Percentiles rank a stretch among this genome's conserved stretches.
Conservation (phyloP, 352 stramenopile species). For the Phytophthora pluvialis region DNA sequence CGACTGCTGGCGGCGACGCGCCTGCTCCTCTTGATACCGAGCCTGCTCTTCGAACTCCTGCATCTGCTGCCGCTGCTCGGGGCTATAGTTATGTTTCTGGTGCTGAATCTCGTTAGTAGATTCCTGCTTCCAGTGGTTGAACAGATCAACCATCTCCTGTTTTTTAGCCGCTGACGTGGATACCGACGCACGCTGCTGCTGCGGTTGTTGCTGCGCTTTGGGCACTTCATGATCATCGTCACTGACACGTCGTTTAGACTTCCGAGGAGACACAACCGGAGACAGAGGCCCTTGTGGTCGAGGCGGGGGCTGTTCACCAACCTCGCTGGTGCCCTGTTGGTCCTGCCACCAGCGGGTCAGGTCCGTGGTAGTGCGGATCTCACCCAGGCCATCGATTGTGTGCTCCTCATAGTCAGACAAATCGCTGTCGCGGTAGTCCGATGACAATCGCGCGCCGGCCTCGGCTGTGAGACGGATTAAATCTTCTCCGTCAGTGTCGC, state of each 20-base stretch:
- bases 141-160: slow-evolving; percentile 44
- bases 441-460: slow-evolving; percentile 27
- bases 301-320: slow-evolving; percentile 7
- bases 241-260: slow-evolving; percentile 12
- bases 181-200: slow-evolving; percentile 18
- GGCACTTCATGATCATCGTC: slow-evolving; percentile 9
- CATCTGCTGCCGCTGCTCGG: slow-evolving; percentile 29
- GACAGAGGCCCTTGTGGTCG: slow-evolving; percentile 17
- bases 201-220: slow-evolving; percentile 16
- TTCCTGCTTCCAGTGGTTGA: slow-evolving; percentile 42
- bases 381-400: slow-evolving; percentile 42
- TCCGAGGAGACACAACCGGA: slow-evolving; percentile 25
- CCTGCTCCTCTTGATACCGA: slow-evolving; percentile 38
- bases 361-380: slow-evolving; percentile 54
- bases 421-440: slow-evolving; percentile 39
- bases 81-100: slow-evolving; percentile 22
- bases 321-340: slow-evolving; percentile 30
- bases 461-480: slow-evolving; percentile 34
- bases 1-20: slow-evolving; percentile 33
- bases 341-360: slow-evolving; percentile 56
- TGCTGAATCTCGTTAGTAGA: slow-evolving; percentile 35
- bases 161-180: slow-evolving; percentile 21
- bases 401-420: slow-evolving; percentile 55
- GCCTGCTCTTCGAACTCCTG: slow-evolving; percentile 39
- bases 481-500: slow-evolving; percentile 34